Evolutionary conservation across 257 asterid species (phyloP).

Genomic region (Ocimum tenuiflorum): DNA sequence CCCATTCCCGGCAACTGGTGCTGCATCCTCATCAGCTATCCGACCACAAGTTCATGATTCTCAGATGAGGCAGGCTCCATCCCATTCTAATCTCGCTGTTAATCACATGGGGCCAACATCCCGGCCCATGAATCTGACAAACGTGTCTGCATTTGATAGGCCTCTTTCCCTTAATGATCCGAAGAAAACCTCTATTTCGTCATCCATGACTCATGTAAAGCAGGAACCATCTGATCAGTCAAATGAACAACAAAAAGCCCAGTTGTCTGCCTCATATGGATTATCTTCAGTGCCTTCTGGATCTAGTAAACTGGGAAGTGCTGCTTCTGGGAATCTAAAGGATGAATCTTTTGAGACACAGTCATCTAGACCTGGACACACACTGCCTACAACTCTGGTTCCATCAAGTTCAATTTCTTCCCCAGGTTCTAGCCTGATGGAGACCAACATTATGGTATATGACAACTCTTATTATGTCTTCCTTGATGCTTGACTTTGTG

Average conservation of each 20-base stretch:
- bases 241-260: conserved; percentile 49
- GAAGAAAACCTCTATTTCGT: conserved; percentile 37
- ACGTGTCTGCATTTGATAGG: conserved; percentile 54
- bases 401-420: conserved; percentile 33
- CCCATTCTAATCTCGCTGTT: conserved; percentile 46
- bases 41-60: conserved; percentile 55
- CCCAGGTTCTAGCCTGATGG: conserved; percentile 37
- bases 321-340: conserved; percentile 42
- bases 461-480: conserved; percentile 11
- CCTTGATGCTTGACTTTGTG: conserved; percentile 9
- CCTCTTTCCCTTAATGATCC: conserved; percentile 44
- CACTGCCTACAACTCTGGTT: conserved; percentile 34
- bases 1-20: conserved; percentile 48
- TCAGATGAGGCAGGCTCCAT: conserved; percentile 57
- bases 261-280: conserved; percentile 44
- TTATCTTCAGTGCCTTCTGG: conserved; percentile 43
- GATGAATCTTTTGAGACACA: conserved; percentile 65
- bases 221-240: conserved; percentile 69
- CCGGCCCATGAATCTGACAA: conserved; percentile 43
- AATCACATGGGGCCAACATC: conserved; percentile 42
- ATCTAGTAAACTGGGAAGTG: conserved; percentile 39
- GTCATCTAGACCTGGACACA: conserved; percentile 49
- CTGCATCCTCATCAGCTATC: conserved; percentile 42
- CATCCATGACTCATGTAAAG: conserved; percentile 52
- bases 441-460: conserved; percentile 38